These are phyloP conservation scores for Verruconis gallopava DNA, from an alignment of 2,329 filamentous ascomycete genomes.

Conservation along the genomic window DNA sequence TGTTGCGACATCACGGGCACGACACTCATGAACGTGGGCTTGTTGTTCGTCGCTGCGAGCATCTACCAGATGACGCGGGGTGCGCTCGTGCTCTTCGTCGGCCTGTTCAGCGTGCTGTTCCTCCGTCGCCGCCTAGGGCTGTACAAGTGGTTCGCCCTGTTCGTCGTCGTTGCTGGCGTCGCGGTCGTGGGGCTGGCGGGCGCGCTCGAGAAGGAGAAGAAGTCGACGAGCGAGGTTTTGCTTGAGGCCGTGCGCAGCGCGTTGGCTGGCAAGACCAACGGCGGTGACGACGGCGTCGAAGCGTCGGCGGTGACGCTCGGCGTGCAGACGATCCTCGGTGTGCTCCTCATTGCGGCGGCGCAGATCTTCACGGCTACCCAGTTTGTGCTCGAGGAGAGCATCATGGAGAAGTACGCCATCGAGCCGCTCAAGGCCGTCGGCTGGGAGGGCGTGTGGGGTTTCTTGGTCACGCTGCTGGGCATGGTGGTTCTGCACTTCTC, in stretches of 20 bases:
- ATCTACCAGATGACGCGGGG: slow-evolving; percentile 99
- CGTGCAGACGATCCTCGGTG: slow-evolving; percentile 62
- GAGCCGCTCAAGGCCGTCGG: slow-evolving; percentile 86
- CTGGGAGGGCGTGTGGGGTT: slow-evolving; percentile 92
- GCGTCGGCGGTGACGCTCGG: slow-evolving; percentile 41
- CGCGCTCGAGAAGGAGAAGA: slow-evolving; percentile 49
- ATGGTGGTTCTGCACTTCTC: slow-evolving; percentile 71
- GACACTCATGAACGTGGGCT: slow-evolving; percentile 91
- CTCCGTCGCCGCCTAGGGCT: slow-evolving; percentile 62
- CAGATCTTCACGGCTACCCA: slow-evolving; percentile 96
- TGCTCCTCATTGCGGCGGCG: slow-evolving; percentile 80
- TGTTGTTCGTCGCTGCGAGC: slow-evolving; percentile 85
- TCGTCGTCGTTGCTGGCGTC: slow-evolving; percentile 79
- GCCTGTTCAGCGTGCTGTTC: slow-evolving; percentile 87
- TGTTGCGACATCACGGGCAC: slow-evolving; percentile 91
- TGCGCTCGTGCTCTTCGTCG: slow-evolving; percentile 88
- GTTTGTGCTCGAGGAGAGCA: slow-evolving; percentile 91
- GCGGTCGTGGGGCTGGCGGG: slow-evolving; percentile 83
- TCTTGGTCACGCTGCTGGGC: slow-evolving; percentile 59
- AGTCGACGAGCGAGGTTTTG: background rate
- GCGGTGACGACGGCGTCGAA: slow-evolving; percentile 29
- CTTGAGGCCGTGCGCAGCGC: background rate
- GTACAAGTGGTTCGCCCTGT: slow-evolving; percentile 88
- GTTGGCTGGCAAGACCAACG: slow-evolving; percentile 14
- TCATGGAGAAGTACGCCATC: slow-evolving; percentile 65